Base-by-base conservation (phyloP, 225 moss, liverwort and hornwort species). In the Sphagnum tenellum region DNA sequence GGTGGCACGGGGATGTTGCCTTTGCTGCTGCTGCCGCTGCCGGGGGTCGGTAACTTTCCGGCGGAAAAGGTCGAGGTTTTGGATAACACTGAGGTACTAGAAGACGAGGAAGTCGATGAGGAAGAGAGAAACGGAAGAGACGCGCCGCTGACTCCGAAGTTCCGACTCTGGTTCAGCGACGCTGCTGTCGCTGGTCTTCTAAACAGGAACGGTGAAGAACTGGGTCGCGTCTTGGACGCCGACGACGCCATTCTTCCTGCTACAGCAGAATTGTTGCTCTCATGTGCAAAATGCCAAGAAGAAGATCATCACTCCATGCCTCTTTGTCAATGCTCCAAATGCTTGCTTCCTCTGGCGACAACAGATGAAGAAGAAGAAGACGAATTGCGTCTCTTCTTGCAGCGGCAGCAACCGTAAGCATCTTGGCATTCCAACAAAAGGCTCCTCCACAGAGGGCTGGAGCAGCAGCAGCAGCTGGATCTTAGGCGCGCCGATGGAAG, bases 121-220 rank as follows among this genome's bases (percentile, higher is more conserved):
- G 82, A 82, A 44, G 82, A 82, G 52, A 75, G 82, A 45, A 78
- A 82, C 51, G 82, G 29, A 29, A 29, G 29, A 29, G 29, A 29
- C 29, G 29, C 78, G 59, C 71, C 78, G 73, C 75, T 78, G 29
- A 29, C 29, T 29, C 29, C 29, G 29, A 29, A 29, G 29, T 29
- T 29, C 29, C 29, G 29, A 29, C 29, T 29, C 59, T 75, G 78
- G 60, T 78, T 82, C 0, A 78, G 78, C 47, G 82, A 78, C 48
- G 78, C 51, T 53, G 82, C 67, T 29, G 29, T 29, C 29, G 29
- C 29, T 29, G 29, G 29, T 68, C 76, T 82, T 3, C 82, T 72
- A 14, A 82, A 82, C n/a, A 78, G 78, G 48, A 84, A 84, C 47
- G 84, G 84, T 29, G 29, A 29, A 13, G 84, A 84, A 77, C 77